Evolutionary conservation across 805 yeast species (phyloP), one percentile per base, ranked within the genome.

Genomic region (Candida lessepsii): DNA sequence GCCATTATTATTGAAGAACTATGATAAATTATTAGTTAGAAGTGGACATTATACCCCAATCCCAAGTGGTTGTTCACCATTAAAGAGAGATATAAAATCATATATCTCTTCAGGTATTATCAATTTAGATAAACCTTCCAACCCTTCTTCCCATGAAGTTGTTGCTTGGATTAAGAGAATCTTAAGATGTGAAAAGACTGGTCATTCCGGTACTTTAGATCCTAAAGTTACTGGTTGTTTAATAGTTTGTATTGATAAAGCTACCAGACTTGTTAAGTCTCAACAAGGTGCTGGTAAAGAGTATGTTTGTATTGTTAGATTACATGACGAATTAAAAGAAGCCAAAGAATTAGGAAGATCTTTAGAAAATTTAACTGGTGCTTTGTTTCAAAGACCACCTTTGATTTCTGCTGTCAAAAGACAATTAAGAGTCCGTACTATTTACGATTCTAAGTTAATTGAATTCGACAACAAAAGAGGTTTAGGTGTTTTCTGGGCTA

Each of bases 271-370:
- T 61, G 99, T 93, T 53, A 93, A 93, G 70, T 87, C 96, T 40
- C 99, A 93, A 73, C 99, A 93, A 70, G 98, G 98, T 73, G 99
- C 99, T 34, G 99, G 99, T 78, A 93, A 93, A 67, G 99, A 93
- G 81, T 93, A 93, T 71, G 99, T 93, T 41, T 93, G 98, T 75
- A 88, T 93, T 53, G 93, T 87, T 44, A 82, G 98, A 75, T 76
- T 93, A 57, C 99, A 93, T 66, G 97, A 91, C 50, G 89, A 89
- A 47, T 74, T 93, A 51, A 81, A 86, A 53, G 96, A 89, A 53
- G 93, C 86, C 59, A 88, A 88, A 64, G 96, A 84, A 54, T 75
- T 93, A 68, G 87, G 82, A 40, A 83, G 95, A 58, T 73, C 86
- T 19, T 75, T 93, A 52, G 99, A 93, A 71, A 88, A 89, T 65